Evolutionary conservation across 257 asterid species (phyloP).

Genomic region (Nicotiana sylvestris): DNA sequence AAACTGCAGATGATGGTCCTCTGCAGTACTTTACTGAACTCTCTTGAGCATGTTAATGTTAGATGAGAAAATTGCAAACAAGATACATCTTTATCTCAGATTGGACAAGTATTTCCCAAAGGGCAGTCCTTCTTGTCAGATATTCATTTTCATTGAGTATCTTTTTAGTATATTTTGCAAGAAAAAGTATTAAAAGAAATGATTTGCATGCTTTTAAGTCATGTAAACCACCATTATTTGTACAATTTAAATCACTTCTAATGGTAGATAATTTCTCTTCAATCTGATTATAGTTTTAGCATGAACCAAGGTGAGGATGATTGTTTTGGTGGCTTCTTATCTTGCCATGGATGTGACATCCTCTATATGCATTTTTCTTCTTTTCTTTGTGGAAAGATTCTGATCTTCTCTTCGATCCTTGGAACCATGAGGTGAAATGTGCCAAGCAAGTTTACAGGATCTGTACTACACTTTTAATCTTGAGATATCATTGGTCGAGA

Average conservation of each 20-base stretch:
- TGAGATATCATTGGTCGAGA: conserved; percentile 5
- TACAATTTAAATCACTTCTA: background rate
- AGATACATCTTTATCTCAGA: background rate
- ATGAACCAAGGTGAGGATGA: background rate
- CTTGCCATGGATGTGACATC: background rate
- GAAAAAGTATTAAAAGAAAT: background rate
- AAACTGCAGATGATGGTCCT: background rate
- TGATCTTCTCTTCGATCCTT: background rate
- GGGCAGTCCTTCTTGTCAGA: background rate
- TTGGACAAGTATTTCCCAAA: background rate
- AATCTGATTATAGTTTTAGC: background rate
- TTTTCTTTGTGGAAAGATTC: background rate
- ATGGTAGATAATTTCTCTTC: background rate
- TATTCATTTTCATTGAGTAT: background rate
- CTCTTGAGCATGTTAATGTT: background rate
- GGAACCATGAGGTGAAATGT: background rate
- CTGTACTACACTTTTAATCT: conserved; percentile 1
- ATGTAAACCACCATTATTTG: background rate
- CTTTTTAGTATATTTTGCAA: background rate
- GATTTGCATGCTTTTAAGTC: background rate
- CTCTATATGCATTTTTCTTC: background rate
- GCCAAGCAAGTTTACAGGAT: background rate
- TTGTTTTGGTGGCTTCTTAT: background rate
- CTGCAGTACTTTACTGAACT: background rate
- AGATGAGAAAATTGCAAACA: background rate